Conservation (phyloP, 1,139 yeast genomes). For the Scheffersomyces cryptocercus region DNA sequence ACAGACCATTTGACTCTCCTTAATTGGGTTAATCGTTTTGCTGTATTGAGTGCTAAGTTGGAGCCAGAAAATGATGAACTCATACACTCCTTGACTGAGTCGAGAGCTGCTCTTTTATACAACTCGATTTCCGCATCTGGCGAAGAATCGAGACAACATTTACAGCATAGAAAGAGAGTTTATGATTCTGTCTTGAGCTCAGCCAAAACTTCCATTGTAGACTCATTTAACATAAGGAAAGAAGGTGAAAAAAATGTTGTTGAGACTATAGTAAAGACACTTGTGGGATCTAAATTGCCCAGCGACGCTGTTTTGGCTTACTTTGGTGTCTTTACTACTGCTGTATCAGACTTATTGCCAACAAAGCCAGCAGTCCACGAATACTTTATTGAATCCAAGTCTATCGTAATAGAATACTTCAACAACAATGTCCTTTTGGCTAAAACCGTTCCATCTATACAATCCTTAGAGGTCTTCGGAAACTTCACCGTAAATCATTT, state of each 20-base stretch:
- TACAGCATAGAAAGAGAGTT: conserved; percentile 51
- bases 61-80: conserved; percentile 7
- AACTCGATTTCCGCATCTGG: conserved; percentile 15
- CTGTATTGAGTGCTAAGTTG: conserved; percentile 20
- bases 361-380: conserved; percentile 39
- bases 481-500: conserved; percentile 46
- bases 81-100: conserved; percentile 13
- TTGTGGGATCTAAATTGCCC: conserved; percentile 6
- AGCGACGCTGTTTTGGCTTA: conserved; percentile 15
- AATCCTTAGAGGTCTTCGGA: conserved; percentile 30
- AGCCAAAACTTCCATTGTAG: conserved; percentile 29
- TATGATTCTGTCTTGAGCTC: conserved; percentile 43
- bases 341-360: conserved; percentile 40
- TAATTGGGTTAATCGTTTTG: conserved; percentile 51
- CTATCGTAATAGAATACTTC: conserved; percentile 21
- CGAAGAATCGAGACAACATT: conserved; percentile 8
- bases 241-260: conserved; percentile 2
- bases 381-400: conserved; percentile 15
- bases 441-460: conserved; percentile 36
- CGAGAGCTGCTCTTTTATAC: conserved; percentile 25
- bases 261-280: conserved; percentile 3
- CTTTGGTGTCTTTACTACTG: conserved; percentile 43
- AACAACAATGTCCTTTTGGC: conserved; percentile 45
- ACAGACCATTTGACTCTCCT: conserved; percentile 58
- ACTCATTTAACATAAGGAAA: conserved; percentile 12